A percentile compares a stretch with the other conserved stretches of the same genome.
Conservation (phyloP, 2,329 filamentous ascomycete genomes). For the Phyllosticta citribraziliensis region DNA sequence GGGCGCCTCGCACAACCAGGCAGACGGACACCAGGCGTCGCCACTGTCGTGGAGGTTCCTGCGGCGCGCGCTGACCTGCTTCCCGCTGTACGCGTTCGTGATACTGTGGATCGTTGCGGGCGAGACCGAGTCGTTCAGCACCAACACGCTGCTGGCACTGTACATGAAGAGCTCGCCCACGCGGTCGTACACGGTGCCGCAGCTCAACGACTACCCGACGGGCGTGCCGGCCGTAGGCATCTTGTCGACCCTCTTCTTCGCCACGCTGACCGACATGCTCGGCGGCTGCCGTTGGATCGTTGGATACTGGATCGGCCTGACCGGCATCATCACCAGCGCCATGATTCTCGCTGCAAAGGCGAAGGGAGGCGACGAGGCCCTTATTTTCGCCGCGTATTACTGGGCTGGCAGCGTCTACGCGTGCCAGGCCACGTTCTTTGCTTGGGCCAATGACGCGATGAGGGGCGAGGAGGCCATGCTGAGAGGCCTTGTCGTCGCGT, state of each 20-base stretch:
- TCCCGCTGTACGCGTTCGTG: constrained; percentile 58
- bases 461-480: constrained; percentile 53
- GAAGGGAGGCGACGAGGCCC: constrained; percentile 28
- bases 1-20: constrained; percentile 24
- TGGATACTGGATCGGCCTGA: constrained; percentile 57
- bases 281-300: constrained; percentile 56
- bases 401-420: constrained; percentile 62
- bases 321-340: constrained; percentile 50
- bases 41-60: constrained; percentile 42
- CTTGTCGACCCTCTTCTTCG: constrained; percentile 55
- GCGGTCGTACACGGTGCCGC: constrained; percentile 36
- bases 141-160: constrained; percentile 48
- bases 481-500: constrained; percentile 57
- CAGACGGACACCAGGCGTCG: constrained; percentile 24
- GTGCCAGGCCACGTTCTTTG: constrained; percentile 65
- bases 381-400: constrained; percentile 58
- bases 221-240: constrained; percentile 45
- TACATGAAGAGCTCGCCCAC: constrained; percentile 41
- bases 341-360: constrained; percentile 42
- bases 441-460: constrained; percentile 65
- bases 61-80: constrained; percentile 47
- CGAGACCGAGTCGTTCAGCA: constrained; percentile 60
- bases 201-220: constrained; percentile 46
- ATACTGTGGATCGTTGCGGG: constrained; percentile 61
- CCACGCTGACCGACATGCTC: constrained; percentile 56